Conservation (phyloP, 495 filamentous ascomycete species). For the Cairneyella variabilis region DNA sequence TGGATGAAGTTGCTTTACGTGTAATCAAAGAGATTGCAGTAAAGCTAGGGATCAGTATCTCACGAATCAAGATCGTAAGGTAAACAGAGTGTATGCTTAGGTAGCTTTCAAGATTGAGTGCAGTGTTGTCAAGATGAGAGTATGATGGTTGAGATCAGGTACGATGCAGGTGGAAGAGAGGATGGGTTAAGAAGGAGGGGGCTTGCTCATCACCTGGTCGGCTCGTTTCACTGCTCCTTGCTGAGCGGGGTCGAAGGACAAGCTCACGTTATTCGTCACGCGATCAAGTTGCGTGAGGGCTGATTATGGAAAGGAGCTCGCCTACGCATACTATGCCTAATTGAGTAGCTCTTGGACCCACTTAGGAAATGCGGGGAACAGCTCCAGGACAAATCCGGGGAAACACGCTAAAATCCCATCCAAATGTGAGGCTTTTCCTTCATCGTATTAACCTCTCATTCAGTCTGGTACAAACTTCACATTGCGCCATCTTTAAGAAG, state of each 20-base stretch:
- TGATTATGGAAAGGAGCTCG: background rate
- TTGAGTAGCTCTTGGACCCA: conserved; percentile 1
- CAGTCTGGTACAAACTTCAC: too few relatives aligned
- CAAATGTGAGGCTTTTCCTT: background rate
- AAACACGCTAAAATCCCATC: background rate
- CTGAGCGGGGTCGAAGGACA: conserved; percentile 10
- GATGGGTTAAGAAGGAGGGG: background rate
- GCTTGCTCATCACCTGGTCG: background rate
- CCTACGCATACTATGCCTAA: background rate
- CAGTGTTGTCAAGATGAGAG: background rate
- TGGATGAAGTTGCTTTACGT: conserved; percentile 5
- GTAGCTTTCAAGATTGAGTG: background rate
- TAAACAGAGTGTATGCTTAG: background rate
- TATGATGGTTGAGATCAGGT: conserved; percentile 22
- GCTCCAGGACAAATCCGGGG: background rate
- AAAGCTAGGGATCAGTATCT: background rate
- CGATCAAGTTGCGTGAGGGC: conserved; percentile 2
- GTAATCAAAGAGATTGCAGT: conserved; percentile 9
- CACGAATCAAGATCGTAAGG: background rate
- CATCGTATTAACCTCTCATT: too few relatives aligned
- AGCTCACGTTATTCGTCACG: conserved; percentile 2
- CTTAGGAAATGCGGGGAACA: background rate
- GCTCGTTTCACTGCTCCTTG: conserved; percentile 7
- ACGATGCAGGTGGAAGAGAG: conserved; percentile 21
- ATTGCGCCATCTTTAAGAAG: too few relatives aligned